Conservation (phyloP, 1,284 basidiomycete genomes). For the Peniophora sp. region DNA sequence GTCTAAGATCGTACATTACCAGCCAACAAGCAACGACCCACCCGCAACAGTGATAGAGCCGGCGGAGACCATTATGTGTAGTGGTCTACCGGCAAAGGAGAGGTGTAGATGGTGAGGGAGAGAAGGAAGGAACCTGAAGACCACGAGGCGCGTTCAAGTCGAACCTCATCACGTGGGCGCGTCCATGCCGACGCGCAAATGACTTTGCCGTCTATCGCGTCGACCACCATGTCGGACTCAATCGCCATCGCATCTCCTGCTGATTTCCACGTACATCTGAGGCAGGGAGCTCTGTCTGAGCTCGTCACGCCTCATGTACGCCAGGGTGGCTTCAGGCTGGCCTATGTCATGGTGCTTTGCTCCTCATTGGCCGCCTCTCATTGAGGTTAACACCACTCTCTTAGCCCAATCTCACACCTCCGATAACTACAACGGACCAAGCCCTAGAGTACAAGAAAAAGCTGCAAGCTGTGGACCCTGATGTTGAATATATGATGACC, state of each 20-base stretch:
- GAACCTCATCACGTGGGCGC: constrained; percentile 16
- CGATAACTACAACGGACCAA: constrained; percentile 79
- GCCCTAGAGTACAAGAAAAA: constrained; percentile 77
- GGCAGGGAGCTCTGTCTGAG: constrained; percentile 77
- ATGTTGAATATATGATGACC: constrained; percentile 89
- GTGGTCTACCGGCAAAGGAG: constrained; percentile 3
- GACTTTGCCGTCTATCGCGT: background rate
- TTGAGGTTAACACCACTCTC: constrained; percentile 3
- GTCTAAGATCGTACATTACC: constrained; percentile 4
- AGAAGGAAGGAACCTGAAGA: constrained; percentile 2
- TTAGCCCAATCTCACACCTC: constrained; percentile 92
- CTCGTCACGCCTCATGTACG: constrained; percentile 90
- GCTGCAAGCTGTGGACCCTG: constrained; percentile 71
- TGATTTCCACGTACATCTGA: constrained; percentile 96
- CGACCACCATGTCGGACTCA: constrained; percentile 22
- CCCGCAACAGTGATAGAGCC: constrained; percentile 85
- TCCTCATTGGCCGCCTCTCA: constrained; percentile 1
- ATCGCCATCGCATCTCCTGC: constrained; percentile 67
- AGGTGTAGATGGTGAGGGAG: constrained; percentile 4
- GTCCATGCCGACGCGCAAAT: background rate
- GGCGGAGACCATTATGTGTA: constrained; percentile 62
- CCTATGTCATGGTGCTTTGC: constrained; percentile 88
- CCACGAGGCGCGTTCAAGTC: constrained; percentile 6
- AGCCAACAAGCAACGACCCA: constrained; percentile 21
- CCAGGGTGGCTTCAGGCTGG: constrained; percentile 83